Percentiles rank a stretch among this genome's conserved stretches.
These are phyloP conservation scores for Lepidopterella palustris DNA, from an alignment of 495 filamentous ascomycete genomes.

Conservation along the genomic window DNA sequence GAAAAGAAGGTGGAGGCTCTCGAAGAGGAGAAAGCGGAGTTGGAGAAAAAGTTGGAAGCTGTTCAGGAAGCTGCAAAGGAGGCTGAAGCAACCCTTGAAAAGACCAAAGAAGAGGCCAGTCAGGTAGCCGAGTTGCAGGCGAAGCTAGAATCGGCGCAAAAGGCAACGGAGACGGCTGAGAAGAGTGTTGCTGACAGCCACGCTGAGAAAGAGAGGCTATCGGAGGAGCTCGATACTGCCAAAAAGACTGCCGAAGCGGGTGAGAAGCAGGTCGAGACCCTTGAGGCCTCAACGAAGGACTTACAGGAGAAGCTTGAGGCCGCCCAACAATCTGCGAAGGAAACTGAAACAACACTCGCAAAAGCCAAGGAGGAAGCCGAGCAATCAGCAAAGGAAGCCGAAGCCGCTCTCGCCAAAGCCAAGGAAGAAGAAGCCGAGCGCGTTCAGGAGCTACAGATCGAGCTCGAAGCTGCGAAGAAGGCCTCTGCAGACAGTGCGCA, in stretches of 20 bases:
- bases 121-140: background rate
- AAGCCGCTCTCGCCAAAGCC: background rate
- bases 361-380: background rate
- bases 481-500: background rate
- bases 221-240: slow-evolving; percentile 5
- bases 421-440: slow-evolving; percentile 2
- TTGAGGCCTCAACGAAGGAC: background rate
- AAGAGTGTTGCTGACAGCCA: background rate
- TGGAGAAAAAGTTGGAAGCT: slow-evolving; percentile 1
- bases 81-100: background rate
- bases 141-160: slow-evolving; percentile 9
- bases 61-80: slow-evolving; percentile 1
- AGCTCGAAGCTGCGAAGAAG: slow-evolving; percentile 3
- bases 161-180: background rate
- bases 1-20: background rate
- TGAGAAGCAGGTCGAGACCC: slow-evolving; percentile 5
- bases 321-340: background rate
- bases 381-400: background rate
- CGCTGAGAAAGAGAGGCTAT: slow-evolving; percentile 3
- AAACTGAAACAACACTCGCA: background rate
- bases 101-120: background rate
- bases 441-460: slow-evolving; percentile 22
- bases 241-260: background rate
- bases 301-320: slow-evolving; percentile 8
- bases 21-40: slow-evolving; percentile 5